Base-by-base conservation (phyloP, 345 rosid species). In the Corchorus capsularis region DNA sequence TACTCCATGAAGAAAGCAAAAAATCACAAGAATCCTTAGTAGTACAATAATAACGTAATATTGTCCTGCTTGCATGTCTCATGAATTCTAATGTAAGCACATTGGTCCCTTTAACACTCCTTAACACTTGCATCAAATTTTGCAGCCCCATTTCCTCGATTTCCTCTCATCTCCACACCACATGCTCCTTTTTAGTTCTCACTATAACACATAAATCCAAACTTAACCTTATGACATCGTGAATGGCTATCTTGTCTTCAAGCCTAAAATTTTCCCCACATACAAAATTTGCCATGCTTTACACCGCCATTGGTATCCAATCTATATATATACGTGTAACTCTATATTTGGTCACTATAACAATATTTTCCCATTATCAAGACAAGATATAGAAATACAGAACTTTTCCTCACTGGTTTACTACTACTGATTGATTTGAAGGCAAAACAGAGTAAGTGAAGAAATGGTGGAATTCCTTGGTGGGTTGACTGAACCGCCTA, bases 401-500 rank as follows among this genome's bases (percentile, higher is more conserved):
- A 14, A 11, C 56, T 39, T 39, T 39, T 27, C 4, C 43, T 39
- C 2, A 39, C 43, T 39, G 43, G 43, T 39, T 39, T 0, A 39
- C 2, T 39, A 4, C 56, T 53, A 53, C 15, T 60, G 27, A n/a
- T 8, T 1, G 34, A 62, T 17, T 11, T 9, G 13, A 13, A 52
- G 14, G 4, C 43, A 6, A 45, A 6, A 45, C 47, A 8, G 45
- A 4, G 45, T 4, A 35, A 17, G 39, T 63, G 17, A 13, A 49
- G 72, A 27, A 27, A 73, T 74, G 77, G 77, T 62, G 12, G 60
- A 63, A 15, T 62, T 74, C 43, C 45, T 62, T 15, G 69, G 61
- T 9, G 76, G 62, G 69, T 9, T 45, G 8, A 34, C 62, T 12
- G 77, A 74, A 12, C 77, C 77, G 50, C 61, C 69, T 2, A 74